phyloP scores from a whole-genome alignment of 2,329 filamentous ascomycete species.

The Zalaria sp. region DNA sequence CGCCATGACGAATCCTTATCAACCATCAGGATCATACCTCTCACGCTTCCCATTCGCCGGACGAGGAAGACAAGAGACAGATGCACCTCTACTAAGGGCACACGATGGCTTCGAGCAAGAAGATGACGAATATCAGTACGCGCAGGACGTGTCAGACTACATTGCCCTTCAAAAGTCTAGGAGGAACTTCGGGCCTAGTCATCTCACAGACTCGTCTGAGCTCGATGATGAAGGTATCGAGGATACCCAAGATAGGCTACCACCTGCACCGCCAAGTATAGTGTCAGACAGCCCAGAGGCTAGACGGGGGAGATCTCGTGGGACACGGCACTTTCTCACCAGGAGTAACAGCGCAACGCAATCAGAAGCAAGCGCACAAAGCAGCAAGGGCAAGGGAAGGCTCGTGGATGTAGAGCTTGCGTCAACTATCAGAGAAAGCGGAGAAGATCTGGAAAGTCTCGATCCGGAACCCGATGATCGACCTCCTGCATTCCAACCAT shows the following conservation, averaged over 20 bases:
- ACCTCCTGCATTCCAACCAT: constrained; percentile 40
- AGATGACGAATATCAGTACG: constrained; percentile 82
- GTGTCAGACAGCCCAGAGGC: constrained; percentile 20
- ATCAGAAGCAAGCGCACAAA: constrained; percentile 21
- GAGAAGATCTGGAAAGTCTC: constrained; percentile 23
- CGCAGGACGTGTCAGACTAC: constrained; percentile 84
- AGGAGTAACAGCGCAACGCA: constrained; percentile 26
- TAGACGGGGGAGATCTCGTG: constrained; percentile 23
- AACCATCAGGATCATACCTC: constrained; percentile 53
- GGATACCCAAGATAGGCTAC: constrained; percentile 20
- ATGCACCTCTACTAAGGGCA: constrained; percentile 86
- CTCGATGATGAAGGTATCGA: constrained; percentile 50
- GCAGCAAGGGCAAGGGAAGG: constrained; percentile 44
- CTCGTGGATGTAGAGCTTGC: constrained; percentile 84
- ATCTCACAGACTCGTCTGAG: constrained; percentile 74
- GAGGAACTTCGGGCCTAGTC: constrained; percentile 71
- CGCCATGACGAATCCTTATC: constrained; percentile 62
- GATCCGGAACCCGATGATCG: constrained; percentile 27
- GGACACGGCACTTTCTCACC: constrained; percentile 18
- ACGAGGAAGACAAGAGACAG: constrained; percentile 47
- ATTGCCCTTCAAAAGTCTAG: constrained; percentile 84
- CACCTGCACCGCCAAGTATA: constrained; percentile 7
- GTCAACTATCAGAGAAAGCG: constrained; percentile 37
- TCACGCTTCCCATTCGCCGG: constrained; percentile 68
- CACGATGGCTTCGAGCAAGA: constrained; percentile 85